Evolutionary conservation across 306 rosid genomes (phyloP), one percentile per base, ranked within the genome.

Genomic region (Pyrus communis): DNA sequence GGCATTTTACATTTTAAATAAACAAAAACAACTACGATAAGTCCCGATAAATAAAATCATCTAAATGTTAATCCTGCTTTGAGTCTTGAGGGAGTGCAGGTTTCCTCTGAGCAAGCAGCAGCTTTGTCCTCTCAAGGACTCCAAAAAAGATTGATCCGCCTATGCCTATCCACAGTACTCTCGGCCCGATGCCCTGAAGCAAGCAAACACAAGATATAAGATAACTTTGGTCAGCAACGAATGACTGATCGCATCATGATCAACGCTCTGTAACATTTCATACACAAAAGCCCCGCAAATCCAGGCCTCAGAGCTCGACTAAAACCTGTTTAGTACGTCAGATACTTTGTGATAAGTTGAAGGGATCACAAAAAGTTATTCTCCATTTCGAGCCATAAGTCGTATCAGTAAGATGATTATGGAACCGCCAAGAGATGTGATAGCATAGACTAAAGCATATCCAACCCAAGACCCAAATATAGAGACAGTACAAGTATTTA

Each of bases 101-200:
- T 49, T 83, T 86, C 75, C 85, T 72, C 75, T 87, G 79, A 23
- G 83, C 82, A 30, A 87, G 88, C 11, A 71, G 62, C 27, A 60
- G 85, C 76, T 87, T 87, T 0, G 88, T 80, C 33, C 88, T 57
- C 82, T 87, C 91, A 8, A 87, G 85, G 13, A 87, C 88, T 9
- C 87, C 80, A 17, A 85, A 87, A 64, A 85, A 87, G 66, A 84
- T 87, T 1, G 88, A 84, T 42, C 88, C 91, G 2, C 91, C 91
- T 5, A 87, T 80, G 67, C 91, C 91, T 76, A 87, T 82, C 88
- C 88, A 84, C 54, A 87, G 67, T 35, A 87, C 91, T 78, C 91
- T 83, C n/a, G 91, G 91, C 27, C 84, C 88, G 49, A 87, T 85
- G 18, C 91, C 91, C 91, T 84, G 85, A 76, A 75, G 11, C 19